phyloP scores from a whole-genome alignment of 2,329 filamentous ascomycete genomes.

The Alternaria panax region DNA sequence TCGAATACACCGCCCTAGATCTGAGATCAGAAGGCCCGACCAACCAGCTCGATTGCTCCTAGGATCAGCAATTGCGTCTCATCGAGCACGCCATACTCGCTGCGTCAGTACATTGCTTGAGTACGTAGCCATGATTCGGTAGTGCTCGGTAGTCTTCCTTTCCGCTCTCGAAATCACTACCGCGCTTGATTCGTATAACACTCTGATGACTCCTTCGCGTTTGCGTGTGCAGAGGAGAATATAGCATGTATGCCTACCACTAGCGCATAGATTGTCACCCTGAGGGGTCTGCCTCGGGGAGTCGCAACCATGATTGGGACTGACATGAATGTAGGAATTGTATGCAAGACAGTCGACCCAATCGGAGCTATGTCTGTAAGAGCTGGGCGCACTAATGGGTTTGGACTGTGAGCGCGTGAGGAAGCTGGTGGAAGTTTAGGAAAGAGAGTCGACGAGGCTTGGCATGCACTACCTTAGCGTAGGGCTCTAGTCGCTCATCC shows the following conservation, averaged over 20 bases:
- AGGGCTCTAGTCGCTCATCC: background rate
- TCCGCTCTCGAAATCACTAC: background rate
- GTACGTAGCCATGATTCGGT: background rate
- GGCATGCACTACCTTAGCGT: conserved; percentile 8
- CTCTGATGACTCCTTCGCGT: background rate
- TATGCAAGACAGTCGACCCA: conserved; percentile 23
- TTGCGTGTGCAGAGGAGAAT: background rate
- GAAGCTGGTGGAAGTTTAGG: conserved; percentile 8
- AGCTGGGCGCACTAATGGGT: conserved; percentile 16
- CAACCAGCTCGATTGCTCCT: background rate
- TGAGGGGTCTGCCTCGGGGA: conserved; percentile 7
- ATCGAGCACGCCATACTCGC: background rate
- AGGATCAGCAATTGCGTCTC: background rate
- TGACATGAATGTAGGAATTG: conserved; percentile 10
- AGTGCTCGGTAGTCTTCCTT: background rate
- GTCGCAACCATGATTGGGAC: conserved; percentile 12
- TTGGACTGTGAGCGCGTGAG: conserved; percentile 15
- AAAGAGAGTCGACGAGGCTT: conserved; percentile 18
- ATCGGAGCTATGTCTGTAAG: background rate
- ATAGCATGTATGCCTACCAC: background rate
- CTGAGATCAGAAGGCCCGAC: conserved; percentile 11
- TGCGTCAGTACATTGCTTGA: background rate
- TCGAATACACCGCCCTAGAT: conserved; percentile 10
- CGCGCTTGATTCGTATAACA: background rate
- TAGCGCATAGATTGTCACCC: conserved; percentile 15